Percentiles rank a stretch among this genome's conserved stretches.
Evolutionary conservation across 73 alveolate species (phyloP).

Genomic region (Tetrahymena thermophila): DNA sequence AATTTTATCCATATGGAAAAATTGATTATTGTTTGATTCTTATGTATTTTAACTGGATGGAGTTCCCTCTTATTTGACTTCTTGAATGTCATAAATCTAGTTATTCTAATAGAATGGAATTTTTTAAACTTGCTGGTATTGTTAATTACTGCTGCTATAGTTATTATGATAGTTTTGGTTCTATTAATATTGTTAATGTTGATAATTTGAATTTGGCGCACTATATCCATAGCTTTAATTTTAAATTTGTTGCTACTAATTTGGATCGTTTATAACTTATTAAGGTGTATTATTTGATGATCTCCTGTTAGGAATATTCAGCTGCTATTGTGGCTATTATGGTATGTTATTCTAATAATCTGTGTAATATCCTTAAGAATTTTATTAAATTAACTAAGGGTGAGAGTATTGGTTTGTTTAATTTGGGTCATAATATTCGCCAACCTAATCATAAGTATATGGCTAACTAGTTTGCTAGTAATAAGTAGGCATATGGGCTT

Average conservation of each 20-base stretch:
- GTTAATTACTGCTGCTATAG: background rate
- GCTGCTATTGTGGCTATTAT: background rate
- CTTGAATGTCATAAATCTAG: background rate
- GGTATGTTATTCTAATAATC: background rate
- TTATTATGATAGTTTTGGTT: background rate
- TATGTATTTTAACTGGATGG: background rate
- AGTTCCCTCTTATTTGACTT: background rate
- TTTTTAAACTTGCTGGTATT: background rate
- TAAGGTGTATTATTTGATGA: background rate
- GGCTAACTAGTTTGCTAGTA: background rate
- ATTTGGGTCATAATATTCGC: background rate
- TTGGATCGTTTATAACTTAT: background rate
- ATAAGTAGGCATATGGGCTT: background rate
- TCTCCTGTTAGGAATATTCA: background rate
- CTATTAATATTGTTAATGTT: background rate
- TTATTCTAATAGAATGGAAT: background rate
- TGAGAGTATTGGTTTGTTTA: background rate
- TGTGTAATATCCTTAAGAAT: background rate
- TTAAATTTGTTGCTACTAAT: too few species aligned
- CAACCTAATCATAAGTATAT: background rate
- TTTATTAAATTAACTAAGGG: background rate
- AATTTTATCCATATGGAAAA: background rate
- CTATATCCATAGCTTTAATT: background rate
- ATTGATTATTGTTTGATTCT: background rate
- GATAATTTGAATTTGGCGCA: background rate